Conservation (phyloP, 163 green algal genomes). For the Scenedesmus sp. region DNA sequence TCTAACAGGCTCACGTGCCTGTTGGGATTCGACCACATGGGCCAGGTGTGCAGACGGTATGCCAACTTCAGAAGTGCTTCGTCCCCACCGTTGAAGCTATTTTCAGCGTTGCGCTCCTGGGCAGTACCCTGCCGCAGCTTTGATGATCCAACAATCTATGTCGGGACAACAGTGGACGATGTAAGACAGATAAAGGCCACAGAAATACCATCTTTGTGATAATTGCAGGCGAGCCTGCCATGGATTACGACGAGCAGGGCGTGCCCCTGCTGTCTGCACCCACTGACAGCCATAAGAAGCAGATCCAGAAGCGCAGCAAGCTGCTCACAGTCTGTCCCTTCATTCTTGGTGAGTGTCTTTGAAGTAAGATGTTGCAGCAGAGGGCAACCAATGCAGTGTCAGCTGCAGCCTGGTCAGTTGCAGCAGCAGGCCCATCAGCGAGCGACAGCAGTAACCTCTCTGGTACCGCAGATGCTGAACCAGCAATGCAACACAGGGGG, state of each 20-base stretch:
- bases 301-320: slow-evolving; percentile 39
- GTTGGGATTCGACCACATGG: neutral
- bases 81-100: neutral
- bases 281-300: neutral
- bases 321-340: slow-evolving; percentile 90
- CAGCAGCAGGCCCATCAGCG: neutral
- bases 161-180: neutral
- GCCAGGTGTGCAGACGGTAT: neutral
- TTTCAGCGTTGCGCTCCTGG: neutral
- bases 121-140: neutral
- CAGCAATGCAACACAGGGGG: neutral
- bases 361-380: neutral
- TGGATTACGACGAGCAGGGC: neutral
- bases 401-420: neutral
- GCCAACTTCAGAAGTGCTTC: neutral
- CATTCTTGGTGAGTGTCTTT: slow-evolving; percentile 79
- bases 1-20: neutral
- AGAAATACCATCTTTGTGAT: neutral
- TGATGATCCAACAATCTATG: neutral
- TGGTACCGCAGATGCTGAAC: neutral
- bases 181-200: neutral
- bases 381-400: neutral
- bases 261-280: slow-evolving; percentile 18
- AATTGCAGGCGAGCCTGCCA: neutral
- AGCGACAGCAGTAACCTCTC: neutral